A percentile compares a stretch with the other conserved stretches of the same genome.
These are phyloP conservation scores for Cadophora sp. DNA, from an alignment of 2,329 filamentous ascomycete species.

Conservation along the genomic window DNA sequence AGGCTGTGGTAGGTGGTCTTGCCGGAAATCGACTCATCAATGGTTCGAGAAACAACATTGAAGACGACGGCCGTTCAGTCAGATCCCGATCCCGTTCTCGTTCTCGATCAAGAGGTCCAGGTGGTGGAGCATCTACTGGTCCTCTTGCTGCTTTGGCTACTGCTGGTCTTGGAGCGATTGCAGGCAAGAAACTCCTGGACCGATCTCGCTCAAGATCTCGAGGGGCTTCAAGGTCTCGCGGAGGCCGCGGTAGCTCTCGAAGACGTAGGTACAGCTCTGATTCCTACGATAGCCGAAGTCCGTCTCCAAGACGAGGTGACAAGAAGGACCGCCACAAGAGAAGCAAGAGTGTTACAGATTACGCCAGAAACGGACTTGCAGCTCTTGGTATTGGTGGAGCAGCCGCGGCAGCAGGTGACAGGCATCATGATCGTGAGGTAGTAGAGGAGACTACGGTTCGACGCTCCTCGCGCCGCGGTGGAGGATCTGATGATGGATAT, in stretches of 20 bases:
- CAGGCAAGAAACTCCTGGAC: slow-evolving; percentile 64
- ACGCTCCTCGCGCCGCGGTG: slow-evolving; percentile 26
- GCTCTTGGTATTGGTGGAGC: slow-evolving; percentile 65
- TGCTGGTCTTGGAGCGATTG: slow-evolving; percentile 65
- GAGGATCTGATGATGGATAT: slow-evolving; percentile 37
- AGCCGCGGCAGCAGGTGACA: slow-evolving; percentile 41
- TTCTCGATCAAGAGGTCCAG: slow-evolving; percentile 54
- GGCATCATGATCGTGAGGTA: slow-evolving; percentile 31
- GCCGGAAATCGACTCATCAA: slow-evolving; percentile 87
- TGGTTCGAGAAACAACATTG: slow-evolving; percentile 71
- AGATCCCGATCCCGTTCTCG: slow-evolving; percentile 73
- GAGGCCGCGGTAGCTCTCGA: slow-evolving; percentile 48
- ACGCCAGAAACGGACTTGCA: slow-evolving; percentile 65
- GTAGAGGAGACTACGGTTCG: slow-evolving; percentile 39
- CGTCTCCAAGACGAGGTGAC: slow-evolving; percentile 37
- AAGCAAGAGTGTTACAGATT: slow-evolving; percentile 70
- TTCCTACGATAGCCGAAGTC: slow-evolving; percentile 43
- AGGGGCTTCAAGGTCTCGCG: slow-evolving; percentile 41
- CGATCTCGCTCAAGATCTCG: slow-evolving; percentile 57
- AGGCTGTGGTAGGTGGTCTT: slow-evolving; percentile 88
- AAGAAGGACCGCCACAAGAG: slow-evolving; percentile 56
- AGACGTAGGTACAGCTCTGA: slow-evolving; percentile 41
- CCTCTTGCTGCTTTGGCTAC: slow-evolving; percentile 67
- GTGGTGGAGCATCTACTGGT: slow-evolving; percentile 50
- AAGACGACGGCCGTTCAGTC: slow-evolving; percentile 51